Base-by-base conservation (phyloP, 257 asterid species). In the Penstemon davidsonii region DNA sequence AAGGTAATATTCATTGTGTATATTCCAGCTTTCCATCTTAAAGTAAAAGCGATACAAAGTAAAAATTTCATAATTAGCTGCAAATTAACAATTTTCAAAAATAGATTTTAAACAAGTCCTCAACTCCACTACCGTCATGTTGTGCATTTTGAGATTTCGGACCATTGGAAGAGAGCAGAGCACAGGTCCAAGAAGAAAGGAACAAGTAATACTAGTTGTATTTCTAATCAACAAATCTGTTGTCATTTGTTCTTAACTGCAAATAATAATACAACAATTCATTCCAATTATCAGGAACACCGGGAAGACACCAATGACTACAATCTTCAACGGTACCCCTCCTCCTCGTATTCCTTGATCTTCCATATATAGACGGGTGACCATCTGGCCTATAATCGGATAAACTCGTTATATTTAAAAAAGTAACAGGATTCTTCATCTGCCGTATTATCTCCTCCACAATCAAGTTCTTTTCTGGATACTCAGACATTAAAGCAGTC, bases 251-350 rank as follows among this genome's bases (percentile, higher is more conserved):
- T 70, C 55, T 60, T 53, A 60, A 65, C 46, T 52, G 80, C 59
- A 89, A 72, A 76, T 87, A 76, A 70, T 74, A 79, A 73, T 81
- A 91, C 77, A 88, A 69, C 63, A 94, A 76, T 63, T 91, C 82
- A 33, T 94, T 94, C 99, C 99, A 94, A 25, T 76, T 78, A 84
- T 94, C 96, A 4, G 96, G 96, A 42, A 94, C 99, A 41, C 97
- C 96, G 9, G 97, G 99, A 39, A 94, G 95, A 76, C 97, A 94
- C 97, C 99, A 94, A 70, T 94, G 99, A 87, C 99, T 94, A 80
- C 99, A 94, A 84, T 94, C 98, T 80, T 94, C 85, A 64, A 75
- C 84, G 33, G 33, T 25, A 3, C 85, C 79, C 0, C 79, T 81
- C 15, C 76, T 69, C 11, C 73, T 66, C 5, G 76, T 33, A 72